Conservation (phyloP, 441 rosid species). For the Brassica hybrid region DNA sequence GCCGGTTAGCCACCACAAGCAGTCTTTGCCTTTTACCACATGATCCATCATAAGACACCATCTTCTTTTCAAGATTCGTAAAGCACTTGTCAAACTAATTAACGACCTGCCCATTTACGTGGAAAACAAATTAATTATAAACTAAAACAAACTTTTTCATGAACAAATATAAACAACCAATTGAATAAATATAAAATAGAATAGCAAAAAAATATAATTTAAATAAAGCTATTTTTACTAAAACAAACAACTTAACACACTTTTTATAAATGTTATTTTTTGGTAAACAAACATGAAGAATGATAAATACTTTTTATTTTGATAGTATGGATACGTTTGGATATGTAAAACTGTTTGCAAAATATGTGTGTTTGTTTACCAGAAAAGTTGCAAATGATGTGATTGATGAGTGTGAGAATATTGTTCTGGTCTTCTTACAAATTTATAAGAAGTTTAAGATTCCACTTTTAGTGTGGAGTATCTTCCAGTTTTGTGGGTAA, state of each 20-base stretch:
- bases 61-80: conserved; percentile 19
- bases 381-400: background rate
- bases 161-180: background rate
- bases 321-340: background rate
- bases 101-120: conserved; percentile 7
- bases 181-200: background rate
- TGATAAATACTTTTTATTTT: background rate
- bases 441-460: conserved; percentile 26
- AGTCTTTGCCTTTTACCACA: conserved; percentile 42
- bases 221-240: background rate
- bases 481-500: background rate
- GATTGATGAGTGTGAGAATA: background rate
- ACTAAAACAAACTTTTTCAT: background rate
- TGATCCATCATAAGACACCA: background rate
- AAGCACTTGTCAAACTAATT: conserved; percentile 16
- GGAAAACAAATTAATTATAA: background rate
- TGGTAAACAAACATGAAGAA: background rate
- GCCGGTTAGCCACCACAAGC: conserved; percentile 88
- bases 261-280: background rate
- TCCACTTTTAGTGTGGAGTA: background rate
- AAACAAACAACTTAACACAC: background rate
- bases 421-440: conserved; percentile 6
- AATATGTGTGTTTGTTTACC: conserved; percentile 14
- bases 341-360: background rate
- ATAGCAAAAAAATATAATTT: background rate